phyloP scores from a whole-genome alignment of 202 grass and related monocot species.

The Setaria viridis region DNA sequence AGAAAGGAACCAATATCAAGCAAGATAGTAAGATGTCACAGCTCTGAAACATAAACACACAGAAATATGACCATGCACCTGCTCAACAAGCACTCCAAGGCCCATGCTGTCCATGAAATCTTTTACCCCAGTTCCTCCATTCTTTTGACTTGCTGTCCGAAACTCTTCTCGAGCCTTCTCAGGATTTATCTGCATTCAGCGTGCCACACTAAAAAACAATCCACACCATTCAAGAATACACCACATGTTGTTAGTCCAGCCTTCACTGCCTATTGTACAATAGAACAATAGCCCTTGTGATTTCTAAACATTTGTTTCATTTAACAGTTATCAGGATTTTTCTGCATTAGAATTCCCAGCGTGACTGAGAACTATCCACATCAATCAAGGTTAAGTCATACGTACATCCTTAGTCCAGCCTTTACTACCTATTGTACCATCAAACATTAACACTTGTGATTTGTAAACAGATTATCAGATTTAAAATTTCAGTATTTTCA shows the following conservation, averaged over 20 bases:
- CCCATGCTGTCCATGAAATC: slow-evolving; percentile 99
- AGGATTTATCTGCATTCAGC: slow-evolving; percentile 79
- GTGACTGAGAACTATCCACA: not conserved
- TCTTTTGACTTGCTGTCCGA: slow-evolving; percentile 69
- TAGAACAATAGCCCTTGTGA: slow-evolving; percentile 6
- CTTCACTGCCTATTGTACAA: not conserved
- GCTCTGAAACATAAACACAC: not conserved
- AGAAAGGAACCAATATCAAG: slow-evolving; percentile 13
- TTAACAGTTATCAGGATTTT: slow-evolving; percentile 73
- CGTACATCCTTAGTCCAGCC: not conserved
- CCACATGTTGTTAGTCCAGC: not conserved
- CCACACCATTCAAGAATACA: not conserved
- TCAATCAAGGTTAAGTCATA: not conserved
- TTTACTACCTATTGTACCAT: not conserved
- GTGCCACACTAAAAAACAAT: not conserved
- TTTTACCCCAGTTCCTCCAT: slow-evolving; percentile 83
- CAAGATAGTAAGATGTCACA: not conserved
- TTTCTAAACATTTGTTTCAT: not conserved
- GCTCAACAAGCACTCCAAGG: slow-evolving; percentile 82
- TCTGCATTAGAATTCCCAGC: slow-evolving; percentile 51
- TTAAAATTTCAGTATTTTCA: not conserved
- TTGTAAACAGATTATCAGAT: not conserved
- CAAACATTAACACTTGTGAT: not conserved
- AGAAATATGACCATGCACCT: slow-evolving; percentile 54
- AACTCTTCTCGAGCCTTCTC: slow-evolving; percentile 92